Conservation (phyloP, 768 basidiomycete species). For the Mycena venus region DNA sequence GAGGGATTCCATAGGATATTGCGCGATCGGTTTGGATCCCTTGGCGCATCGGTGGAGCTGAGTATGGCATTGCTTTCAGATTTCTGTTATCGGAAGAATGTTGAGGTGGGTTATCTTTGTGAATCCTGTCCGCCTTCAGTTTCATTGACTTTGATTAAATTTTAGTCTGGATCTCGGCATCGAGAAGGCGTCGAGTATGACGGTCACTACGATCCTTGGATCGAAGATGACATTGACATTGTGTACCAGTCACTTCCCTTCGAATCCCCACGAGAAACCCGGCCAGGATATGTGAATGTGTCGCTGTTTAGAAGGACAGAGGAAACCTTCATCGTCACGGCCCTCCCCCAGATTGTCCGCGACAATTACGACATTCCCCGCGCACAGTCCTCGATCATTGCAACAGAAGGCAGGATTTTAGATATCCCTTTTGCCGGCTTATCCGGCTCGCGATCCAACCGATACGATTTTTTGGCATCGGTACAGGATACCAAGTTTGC, state of each 20-base stretch:
- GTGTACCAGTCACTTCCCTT: conserved; percentile 5
- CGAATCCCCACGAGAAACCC: not conserved
- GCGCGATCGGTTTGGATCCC: not conserved
- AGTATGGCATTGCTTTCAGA: not conserved
- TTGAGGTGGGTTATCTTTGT: not conserved
- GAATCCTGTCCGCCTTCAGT: not conserved
- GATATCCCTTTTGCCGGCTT: not conserved
- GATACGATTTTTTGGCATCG: not conserved
- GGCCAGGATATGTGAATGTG: conserved; percentile 8
- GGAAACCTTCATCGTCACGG: not conserved
- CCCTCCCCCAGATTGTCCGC: not conserved
- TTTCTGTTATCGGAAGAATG: conserved; percentile 16
- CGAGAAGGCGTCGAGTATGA: not conserved
- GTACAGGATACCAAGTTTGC: conserved; percentile 8
- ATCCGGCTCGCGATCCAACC: not conserved
- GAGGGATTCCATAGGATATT: not conserved
- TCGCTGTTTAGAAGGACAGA: conserved; percentile 3
- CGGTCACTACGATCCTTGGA: conserved; percentile 10
- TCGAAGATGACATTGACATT: conserved; percentile 18
- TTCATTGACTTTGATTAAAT: not conserved
- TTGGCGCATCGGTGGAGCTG: conserved; percentile 3
- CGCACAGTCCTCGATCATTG: not conserved
- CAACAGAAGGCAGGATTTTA: not conserved
- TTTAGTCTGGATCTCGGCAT: conserved; percentile 6
- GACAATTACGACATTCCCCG: not conserved